Conservation (phyloP, 495 filamentous ascomycete species). For the Oidiodendron maius region DNA sequence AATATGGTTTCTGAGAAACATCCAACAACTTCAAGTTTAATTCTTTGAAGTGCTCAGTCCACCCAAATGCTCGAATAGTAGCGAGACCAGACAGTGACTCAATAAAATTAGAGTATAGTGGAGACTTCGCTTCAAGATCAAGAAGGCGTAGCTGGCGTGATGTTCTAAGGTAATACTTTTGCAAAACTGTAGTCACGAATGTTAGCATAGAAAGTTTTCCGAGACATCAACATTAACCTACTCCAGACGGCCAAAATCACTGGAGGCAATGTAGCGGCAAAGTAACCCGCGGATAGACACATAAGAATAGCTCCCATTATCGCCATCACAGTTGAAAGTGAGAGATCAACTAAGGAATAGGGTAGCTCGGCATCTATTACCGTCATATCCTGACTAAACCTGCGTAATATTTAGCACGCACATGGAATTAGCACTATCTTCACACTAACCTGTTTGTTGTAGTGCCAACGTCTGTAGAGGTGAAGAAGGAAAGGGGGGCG, state of each 20-base stretch:
- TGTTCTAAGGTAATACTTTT: conserved; percentile 58
- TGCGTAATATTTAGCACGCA: not conserved
- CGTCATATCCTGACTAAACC: conserved; percentile 25
- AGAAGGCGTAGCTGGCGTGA: conserved; percentile 58
- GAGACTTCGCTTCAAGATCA: conserved; percentile 53
- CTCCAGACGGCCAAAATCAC: conserved; percentile 20
- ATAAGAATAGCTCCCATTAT: conserved; percentile 14
- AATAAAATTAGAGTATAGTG: conserved; percentile 52
- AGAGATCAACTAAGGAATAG: not conserved
- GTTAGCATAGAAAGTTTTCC: conserved; percentile 43
- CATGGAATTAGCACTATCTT: not conserved
- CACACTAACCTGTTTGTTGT: conserved; percentile 15
- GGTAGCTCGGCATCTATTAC: conserved; percentile 25
- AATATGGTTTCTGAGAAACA: conserved; percentile 50
- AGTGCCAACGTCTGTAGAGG: conserved; percentile 21
- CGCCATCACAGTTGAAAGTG: not conserved
- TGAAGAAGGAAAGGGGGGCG: conserved; percentile 25
- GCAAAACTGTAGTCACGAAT: conserved; percentile 44
- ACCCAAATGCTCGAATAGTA: conserved; percentile 41
- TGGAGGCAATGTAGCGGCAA: conserved; percentile 31
- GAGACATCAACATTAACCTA: conserved; percentile 13
- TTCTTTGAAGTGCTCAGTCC: conserved; percentile 24
- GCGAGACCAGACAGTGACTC: conserved; percentile 39
- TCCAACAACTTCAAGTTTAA: conserved; percentile 41
- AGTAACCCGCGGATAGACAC: conserved; percentile 21